phyloP scores from a whole-genome alignment of 352 stramenopile genomes.

The Blastocystis sp. region DNA sequence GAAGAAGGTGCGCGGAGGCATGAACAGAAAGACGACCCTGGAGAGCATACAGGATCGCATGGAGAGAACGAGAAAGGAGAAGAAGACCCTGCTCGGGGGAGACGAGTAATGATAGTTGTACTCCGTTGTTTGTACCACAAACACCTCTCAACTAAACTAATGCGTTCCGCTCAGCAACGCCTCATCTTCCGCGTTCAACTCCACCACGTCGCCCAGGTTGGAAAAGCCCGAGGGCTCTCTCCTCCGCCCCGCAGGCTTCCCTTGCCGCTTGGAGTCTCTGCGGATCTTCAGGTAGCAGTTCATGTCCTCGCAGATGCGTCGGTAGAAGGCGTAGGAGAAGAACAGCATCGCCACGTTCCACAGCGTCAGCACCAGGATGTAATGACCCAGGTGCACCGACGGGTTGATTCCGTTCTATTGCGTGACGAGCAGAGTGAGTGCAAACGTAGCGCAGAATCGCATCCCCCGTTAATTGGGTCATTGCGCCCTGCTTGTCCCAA shows the following conservation, averaged over 20 bases:
- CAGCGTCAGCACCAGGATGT: constrained; percentile 1
- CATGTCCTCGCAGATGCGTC: constrained; percentile 27
- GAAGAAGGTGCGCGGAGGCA: background rate
- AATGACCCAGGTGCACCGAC: background rate
- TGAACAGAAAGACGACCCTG: background rate
- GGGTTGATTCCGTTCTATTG: constrained; percentile 51
- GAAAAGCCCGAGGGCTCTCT: no score
- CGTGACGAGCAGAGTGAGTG: background rate
- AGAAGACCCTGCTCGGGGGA: background rate
- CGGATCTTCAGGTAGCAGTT: constrained; percentile 40
- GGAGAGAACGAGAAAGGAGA: background rate
- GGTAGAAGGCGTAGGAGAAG: constrained; percentile 41
- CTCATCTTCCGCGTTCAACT: no score
- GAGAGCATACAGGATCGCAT: background rate
- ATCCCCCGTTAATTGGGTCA: constrained; percentile 16
- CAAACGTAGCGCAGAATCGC: constrained; percentile 29
- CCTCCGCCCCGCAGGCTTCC: no score
- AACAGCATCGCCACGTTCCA: constrained; percentile 41
- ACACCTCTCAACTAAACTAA: no score
- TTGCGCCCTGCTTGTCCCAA: constrained; percentile 39
- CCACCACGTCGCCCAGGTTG: no score
- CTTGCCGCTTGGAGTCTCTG: background rate
- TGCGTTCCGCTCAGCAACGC: no score
- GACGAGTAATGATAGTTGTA: background rate
- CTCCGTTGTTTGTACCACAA: no score